Conservation (phyloP, 2,329 filamentous ascomycete genomes). For the Alternaria consortialis region DNA sequence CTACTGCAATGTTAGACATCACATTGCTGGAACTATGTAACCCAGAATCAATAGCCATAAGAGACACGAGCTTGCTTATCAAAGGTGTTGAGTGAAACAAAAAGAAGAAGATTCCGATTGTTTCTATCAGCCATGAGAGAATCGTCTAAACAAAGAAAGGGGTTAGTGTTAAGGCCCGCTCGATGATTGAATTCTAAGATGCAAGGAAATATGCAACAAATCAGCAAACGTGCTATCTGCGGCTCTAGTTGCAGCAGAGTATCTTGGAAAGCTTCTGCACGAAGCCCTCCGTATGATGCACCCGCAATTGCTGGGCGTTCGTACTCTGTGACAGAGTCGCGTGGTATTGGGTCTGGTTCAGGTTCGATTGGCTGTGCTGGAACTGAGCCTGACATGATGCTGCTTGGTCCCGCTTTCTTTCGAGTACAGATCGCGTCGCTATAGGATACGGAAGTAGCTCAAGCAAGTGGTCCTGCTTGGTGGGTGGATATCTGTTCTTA, state of each 20-base stretch:
- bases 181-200: conserved; percentile 47
- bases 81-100: no score
- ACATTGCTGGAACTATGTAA: no score
- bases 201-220: conserved; percentile 25
- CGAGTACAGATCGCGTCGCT: conserved; percentile 63
- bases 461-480: conserved; percentile 56
- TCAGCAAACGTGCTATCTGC: conserved; percentile 20
- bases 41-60: no score
- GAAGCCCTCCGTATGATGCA: conserved; percentile 76
- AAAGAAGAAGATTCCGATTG: conserved; percentile 46
- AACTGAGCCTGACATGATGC: conserved; percentile 78
- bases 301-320: conserved; percentile 62
- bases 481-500: conserved; percentile 58
- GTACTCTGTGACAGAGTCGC: conserved; percentile 57
- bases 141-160: conserved; percentile 19
- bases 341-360: conserved; percentile 70
- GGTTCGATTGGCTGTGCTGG: conserved; percentile 91
- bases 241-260: conserved; percentile 75
- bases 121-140: conserved; percentile 51
- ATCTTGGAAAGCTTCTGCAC: conserved; percentile 93
- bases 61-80: no score
- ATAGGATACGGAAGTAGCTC: conserved; percentile 66
- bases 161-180: conserved; percentile 17
- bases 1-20: no score
- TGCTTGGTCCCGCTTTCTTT: conserved; percentile 45